Evolutionary conservation across 2,329 filamentous ascomycete species (phyloP).

Genomic region (Aspergillus fumigatus): DNA sequence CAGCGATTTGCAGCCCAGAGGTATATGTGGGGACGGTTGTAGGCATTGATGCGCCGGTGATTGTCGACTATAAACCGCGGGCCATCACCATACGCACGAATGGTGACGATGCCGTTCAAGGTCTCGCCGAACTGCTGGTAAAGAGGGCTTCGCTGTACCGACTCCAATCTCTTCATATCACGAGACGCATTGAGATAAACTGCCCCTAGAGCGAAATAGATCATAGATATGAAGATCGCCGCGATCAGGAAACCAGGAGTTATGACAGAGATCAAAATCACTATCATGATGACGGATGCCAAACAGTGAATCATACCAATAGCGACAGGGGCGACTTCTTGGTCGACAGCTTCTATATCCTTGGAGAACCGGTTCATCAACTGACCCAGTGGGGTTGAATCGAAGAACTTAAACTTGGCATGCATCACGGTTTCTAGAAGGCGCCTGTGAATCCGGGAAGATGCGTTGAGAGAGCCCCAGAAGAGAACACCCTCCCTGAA

Average conservation of each 20-base stretch:
- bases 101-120: constrained; percentile 88
- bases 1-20: constrained; percentile 96
- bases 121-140: constrained; percentile 99
- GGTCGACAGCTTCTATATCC: constrained; percentile 89
- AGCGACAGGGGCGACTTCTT: constrained; percentile 89
- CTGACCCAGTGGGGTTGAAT: constrained; percentile 90
- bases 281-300: constrained; percentile 72
- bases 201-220: constrained; percentile 77
- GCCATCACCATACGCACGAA: constrained; percentile 93
- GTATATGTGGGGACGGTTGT: constrained; percentile 91
- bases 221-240: constrained; percentile 72
- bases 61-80: constrained; percentile 92
- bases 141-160: constrained; percentile 85
- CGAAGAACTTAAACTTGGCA: constrained; percentile 96
- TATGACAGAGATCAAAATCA: constrained; percentile 79
- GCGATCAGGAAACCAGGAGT: constrained; percentile 89
- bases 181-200: constrained; percentile 93
- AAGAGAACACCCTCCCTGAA: constrained; percentile 84
- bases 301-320: constrained; percentile 68
- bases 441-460: constrained; percentile 72
- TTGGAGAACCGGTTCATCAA: constrained; percentile 99
- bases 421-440: constrained; percentile 76
- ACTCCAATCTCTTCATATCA: constrained; percentile 91
- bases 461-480: constrained; percentile 84
- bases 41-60: constrained; percentile 77